Evolutionary conservation across 768 basidiomycete genomes (phyloP), one percentile per base, ranked within the genome.

Genomic region (Phylloporus sp.): DNA sequence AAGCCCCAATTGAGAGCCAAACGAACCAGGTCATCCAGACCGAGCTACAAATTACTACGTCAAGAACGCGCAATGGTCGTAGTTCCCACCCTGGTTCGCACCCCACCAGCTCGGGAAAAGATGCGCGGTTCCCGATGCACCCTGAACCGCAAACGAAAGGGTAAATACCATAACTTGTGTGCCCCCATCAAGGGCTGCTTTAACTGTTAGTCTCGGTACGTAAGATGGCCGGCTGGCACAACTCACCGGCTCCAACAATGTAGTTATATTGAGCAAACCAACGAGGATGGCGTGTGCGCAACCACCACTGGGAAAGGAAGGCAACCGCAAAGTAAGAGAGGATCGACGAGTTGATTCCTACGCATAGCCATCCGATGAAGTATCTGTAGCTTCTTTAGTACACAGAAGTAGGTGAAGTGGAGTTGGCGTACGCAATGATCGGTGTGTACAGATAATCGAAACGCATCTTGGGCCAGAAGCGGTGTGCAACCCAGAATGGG

Each of bases 231-330:
- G 15, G 16, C 26, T 26, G 39, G n/a, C n/a, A 27, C 22, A 36
- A 56, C 66, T 52, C 38, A 68, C 64, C 85, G 36, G 83, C 86
- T 26, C 82, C 82, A 4, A 86, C 66, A 34, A 85, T 78, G 59
- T 84, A 85, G 61, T 86, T 85, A 64, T 84, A 84, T 58, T 73
- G 72, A 59, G 78, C 77, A 67, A 84, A 88, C 85, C 84, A 88
- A 13, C 76, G 75, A 2, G 86, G 81, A 50, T 82, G 71, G 53
- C 78, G 76, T 34, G 67, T 74, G 29, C 84, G 71, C 20, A 85
- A 58, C 79, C 80, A 86, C 23, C 78, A 60, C 49, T 86, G 85
- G 2, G 85, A 85, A 32, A 77, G 54, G 51, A 86, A 59, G 28
- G 76, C 84, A 13, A 84, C 64, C 47, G 79, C 65, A 46, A 82